phyloP scores from a whole-genome alignment of 2,329 filamentous ascomycete genomes.

The Periconia sp. region DNA sequence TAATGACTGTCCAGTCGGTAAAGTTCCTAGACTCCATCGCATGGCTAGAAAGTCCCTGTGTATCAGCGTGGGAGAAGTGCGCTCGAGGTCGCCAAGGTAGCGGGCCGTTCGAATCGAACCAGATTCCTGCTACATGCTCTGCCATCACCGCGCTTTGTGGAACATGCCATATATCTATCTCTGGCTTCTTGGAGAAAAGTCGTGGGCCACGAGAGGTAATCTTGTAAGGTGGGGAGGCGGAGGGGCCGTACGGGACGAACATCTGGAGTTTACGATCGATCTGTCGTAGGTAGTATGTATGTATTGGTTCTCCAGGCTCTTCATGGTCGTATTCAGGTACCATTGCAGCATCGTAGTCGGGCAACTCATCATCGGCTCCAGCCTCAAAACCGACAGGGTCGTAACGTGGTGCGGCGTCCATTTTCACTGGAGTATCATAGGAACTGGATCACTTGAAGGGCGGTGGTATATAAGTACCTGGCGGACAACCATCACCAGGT shows the following conservation, averaged over 20 bases:
- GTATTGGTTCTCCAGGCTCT: constrained; percentile 13
- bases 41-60: constrained; percentile 16
- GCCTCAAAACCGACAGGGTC: constrained; percentile 10
- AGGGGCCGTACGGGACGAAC: constrained; percentile 18
- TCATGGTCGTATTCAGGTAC: constrained; percentile 17
- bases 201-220: constrained; percentile 29
- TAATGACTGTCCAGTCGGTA: constrained; percentile 29
- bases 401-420: constrained; percentile 6
- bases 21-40: constrained; percentile 42
- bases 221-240: constrained; percentile 28
- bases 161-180: constrained; percentile 36
- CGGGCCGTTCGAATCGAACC: constrained; percentile 35
- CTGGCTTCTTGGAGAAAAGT: constrained; percentile 41
- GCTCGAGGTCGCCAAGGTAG: constrained; percentile 42
- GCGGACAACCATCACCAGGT: no score
- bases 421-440: not conserved
- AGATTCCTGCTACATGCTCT: constrained; percentile 30
- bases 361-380: constrained; percentile 19
- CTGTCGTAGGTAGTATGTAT: constrained; percentile 22
- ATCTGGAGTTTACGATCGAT: constrained; percentile 16
- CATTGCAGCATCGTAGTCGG: constrained; percentile 18
- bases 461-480: constrained; percentile 7
- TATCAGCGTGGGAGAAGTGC: constrained; percentile 23
- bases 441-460: constrained; percentile 3
- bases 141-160: constrained; percentile 17